Base-by-base conservation (phyloP, 2,329 filamentous ascomycete species). In the Colletotrichum sp. region DNA sequence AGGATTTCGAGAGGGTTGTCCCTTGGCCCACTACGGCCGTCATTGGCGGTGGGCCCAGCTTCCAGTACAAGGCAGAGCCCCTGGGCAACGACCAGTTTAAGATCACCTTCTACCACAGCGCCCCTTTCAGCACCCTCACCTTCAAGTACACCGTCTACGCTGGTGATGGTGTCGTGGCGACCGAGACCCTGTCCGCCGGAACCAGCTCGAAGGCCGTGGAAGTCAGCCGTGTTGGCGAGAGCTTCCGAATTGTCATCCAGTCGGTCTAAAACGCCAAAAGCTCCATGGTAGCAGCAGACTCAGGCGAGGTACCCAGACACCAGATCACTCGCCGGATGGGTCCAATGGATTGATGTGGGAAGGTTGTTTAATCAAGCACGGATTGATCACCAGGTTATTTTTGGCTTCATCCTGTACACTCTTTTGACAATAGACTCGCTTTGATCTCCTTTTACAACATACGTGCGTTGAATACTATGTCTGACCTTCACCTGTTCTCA, bases 11-110 rank as follows among this genome's bases (percentile, higher is more conserved):
- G 18, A 43, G 39, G 39, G 39, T 63, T 10, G 59, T 63, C 18
- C 26, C 59, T 34, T 63, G 59, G 59, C 28, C 59, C 21, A 63
- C 24, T n/a, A 34, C 59, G 10, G 28, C 59, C 5, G 59, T 63
- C 28, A 34, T 63, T 63, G 59, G 59, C 26, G 59, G 59, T 9
- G 59, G 59, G 8, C 28, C 59, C 32, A 63, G 59, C 59, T 63
- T 63, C 28, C 59, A 63, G 59, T 63, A 63, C 26, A 63, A 63
- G 59, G 59, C 59, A 63, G 59, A 63, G 59, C 59, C 59, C 59
- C 59, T 63, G 15, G 59, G 59, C 16, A 63, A 63, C 59, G 59
- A 63, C 59, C 59, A 34, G 10, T 63, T 63, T 16, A 63, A 63
- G 59, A 34, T 63, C 59, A 63, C 59, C 28, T 63, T 63, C 59